Percentiles rank a stretch among this genome's conserved stretches.
These are phyloP conservation scores for Pleoardoris graminearum DNA, from an alignment of 2,329 filamentous ascomycete species.

Conservation along the genomic window DNA sequence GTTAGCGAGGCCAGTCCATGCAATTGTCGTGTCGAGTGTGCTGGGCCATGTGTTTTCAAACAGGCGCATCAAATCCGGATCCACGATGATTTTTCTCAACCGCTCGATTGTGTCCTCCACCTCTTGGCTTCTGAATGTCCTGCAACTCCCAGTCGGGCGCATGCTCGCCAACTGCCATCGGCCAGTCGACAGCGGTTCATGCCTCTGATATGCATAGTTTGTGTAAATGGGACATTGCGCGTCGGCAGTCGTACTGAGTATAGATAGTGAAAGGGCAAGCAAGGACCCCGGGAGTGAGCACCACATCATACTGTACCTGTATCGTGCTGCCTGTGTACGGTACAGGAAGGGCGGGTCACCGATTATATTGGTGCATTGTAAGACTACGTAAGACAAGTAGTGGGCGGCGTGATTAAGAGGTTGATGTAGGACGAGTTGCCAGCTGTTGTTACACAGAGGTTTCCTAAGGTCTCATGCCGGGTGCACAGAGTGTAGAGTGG, in stretches of 20 bases:
- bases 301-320: too few relatives aligned
- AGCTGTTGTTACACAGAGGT: neutral
- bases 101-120: slow-evolving; percentile 47
- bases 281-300: slow-evolving; percentile 10
- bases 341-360: neutral
- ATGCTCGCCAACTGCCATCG: slow-evolving; percentile 50
- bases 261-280: slow-evolving; percentile 5
- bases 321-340: too few relatives aligned
- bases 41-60: slow-evolving; percentile 76
- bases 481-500: slow-evolving; percentile 9
- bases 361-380: neutral
- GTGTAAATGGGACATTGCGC: slow-evolving; percentile 51
- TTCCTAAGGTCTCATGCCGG: neutral
- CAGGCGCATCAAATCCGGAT: slow-evolving; percentile 66
- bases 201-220: slow-evolving; percentile 44
- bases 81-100: slow-evolving; percentile 44
- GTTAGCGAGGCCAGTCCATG: slow-evolving; percentile 65
- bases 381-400: neutral
- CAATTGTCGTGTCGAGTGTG: slow-evolving; percentile 74
- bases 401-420: neutral
- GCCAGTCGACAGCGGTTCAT: slow-evolving; percentile 49
- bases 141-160: slow-evolving; percentile 49
- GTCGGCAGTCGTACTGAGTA: slow-evolving; percentile 19
- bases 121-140: slow-evolving; percentile 49
- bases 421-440: neutral